Evolutionary conservation across 495 filamentous ascomycete genomes (phyloP), one percentile per base, ranked within the genome.

Genomic region (Penicillium daleae): DNA sequence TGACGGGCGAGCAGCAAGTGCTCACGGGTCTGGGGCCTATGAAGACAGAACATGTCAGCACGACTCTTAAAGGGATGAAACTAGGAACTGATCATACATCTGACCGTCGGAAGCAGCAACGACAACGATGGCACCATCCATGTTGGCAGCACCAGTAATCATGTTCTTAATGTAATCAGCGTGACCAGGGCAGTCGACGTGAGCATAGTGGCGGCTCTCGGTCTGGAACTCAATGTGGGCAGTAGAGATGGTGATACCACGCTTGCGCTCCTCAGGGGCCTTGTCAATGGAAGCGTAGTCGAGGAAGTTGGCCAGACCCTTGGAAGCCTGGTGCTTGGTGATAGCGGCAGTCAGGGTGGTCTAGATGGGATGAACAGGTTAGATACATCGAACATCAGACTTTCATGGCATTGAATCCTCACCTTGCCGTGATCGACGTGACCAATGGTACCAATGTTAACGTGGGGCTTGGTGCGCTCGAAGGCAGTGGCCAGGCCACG

Each of bases 121-220:
- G 61, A 99, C 95, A 78, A 99, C 97, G 73, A 99, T 92, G 66
- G 95, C 94, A 74, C 95, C 93, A 69, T 97, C 93, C 93, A 97
- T 97, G 84, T 88, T 92, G 65, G 94, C 92, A 61, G 93, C 91
- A 85, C 93, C 93, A 66, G 93, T 97, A 78, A 97, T 97, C 93
- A 97, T 97, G 87, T 99, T 99, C 88, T 99, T 99, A 81, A 99
- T 97, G 85, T 98, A 99, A 92, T 99, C 95, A 74, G 95, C 95
- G 87, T 99, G 95, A 78, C 95, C 95, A 57, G 95, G 95, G 78
- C 95, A 99, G 86, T 99, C 95, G 82, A 99, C 95, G 86, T 99
- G 95, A 70, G 95, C 93, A 82, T 99, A 99, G 82, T 99, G 95
- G 66, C 96, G 87, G 67, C 75, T 76, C 6, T 96, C 90, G 74